Conservation (phyloP, 2,329 filamentous ascomycete species). For the Ophiosphaerella herpotricha region DNA sequence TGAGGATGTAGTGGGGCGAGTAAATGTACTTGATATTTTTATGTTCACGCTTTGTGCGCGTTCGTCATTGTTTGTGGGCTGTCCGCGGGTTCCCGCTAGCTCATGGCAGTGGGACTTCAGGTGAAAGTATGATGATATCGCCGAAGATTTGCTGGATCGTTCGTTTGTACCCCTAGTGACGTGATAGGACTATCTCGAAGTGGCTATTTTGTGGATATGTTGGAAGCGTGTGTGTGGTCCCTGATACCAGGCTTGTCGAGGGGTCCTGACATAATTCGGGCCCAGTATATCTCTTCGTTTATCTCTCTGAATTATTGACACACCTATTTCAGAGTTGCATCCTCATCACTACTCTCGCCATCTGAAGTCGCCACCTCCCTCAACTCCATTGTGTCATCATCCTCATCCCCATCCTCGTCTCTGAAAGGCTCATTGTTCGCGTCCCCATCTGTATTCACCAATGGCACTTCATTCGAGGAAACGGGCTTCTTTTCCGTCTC, state of each 20-base stretch:
- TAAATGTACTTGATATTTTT: not conserved
- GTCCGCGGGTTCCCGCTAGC: too few species aligned
- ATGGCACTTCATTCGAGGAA: conserved; percentile 24
- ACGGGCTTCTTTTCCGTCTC: conserved; percentile 49
- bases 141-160: too few species aligned
- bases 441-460: conserved; percentile 21
- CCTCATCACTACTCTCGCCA: conserved; percentile 33
- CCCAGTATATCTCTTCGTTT: not conserved
- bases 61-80: too few species aligned
- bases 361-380: conserved; percentile 29
- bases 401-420: conserved; percentile 37
- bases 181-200: too few species aligned
- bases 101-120: too few species aligned
- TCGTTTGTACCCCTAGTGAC: too few species aligned
- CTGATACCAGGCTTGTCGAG: too few species aligned
- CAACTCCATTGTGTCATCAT: conserved; percentile 34
- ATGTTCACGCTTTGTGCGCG: too few species aligned
- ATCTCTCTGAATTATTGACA: not conserved
- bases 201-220: too few species aligned
- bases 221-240: too few species aligned
- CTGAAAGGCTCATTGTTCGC: conserved; percentile 33
- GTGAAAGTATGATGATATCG: too few species aligned
- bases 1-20: not conserved
- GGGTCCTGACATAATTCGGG: too few species aligned
- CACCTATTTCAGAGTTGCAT: conserved; percentile 36